Evolutionary conservation across 1,284 basidiomycete species (phyloP).

Genomic region (Ganoderma multipileum): DNA sequence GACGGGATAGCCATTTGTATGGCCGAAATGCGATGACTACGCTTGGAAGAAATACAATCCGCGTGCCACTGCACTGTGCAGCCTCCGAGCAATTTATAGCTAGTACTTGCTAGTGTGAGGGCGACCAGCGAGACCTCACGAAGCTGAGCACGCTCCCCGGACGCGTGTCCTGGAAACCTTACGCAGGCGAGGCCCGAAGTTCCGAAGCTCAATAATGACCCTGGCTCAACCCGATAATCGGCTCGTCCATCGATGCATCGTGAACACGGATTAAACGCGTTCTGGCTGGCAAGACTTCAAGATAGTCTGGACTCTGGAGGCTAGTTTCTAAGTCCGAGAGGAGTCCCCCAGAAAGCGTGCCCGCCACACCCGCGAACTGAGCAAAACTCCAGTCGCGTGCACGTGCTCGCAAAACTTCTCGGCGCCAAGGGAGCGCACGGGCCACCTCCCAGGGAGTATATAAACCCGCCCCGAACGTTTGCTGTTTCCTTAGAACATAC

Average conservation of each 20-base stretch:
- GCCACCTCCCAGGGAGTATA: conserved; percentile 45
- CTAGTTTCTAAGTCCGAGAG: too few species aligned
- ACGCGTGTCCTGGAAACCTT: not conserved
- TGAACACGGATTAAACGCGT: too few species aligned
- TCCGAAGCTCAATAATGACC: too few species aligned
- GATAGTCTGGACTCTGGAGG: too few species aligned
- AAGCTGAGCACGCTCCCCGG: not conserved
- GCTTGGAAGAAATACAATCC: not conserved
- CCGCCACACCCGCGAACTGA: conserved; percentile 17
- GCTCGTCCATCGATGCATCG: too few species aligned
- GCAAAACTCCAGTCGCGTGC: conserved; percentile 2
- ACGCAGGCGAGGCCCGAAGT: too few species aligned
- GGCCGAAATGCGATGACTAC: conserved; percentile 3
- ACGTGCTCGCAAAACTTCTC: conserved; percentile 22
- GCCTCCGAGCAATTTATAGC: too few species aligned
- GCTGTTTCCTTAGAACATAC: conserved; percentile 75
- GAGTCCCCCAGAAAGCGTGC: not conserved
- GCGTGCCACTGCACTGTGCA: too few species aligned
- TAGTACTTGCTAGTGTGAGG: too few species aligned
- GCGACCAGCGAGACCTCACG: not conserved
- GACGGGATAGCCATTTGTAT: not conserved
- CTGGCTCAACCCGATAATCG: too few species aligned
- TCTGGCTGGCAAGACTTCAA: too few species aligned
- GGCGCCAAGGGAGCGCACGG: conserved; percentile 29
- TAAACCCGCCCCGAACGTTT: conserved; percentile 27